Evolutionary conservation across 2,329 filamentous ascomycete genomes (phyloP).

Genomic region (Aspergillus udagawae): DNA sequence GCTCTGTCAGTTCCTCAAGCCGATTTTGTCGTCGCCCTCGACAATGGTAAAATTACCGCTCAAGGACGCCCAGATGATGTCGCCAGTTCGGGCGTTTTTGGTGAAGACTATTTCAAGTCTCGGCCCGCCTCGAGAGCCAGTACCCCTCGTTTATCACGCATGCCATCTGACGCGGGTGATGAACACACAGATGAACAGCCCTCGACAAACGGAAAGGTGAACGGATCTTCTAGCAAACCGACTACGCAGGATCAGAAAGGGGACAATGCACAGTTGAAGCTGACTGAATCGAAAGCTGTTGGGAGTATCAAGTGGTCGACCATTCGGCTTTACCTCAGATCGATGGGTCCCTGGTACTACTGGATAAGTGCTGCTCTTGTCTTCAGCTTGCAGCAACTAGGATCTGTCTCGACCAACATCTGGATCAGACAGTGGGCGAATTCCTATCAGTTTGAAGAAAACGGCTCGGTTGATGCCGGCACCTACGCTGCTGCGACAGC

Average conservation of each 20-base stretch:
- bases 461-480: constrained; percentile 27
- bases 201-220: constrained; percentile 47
- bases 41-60: constrained; percentile 74
- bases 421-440: constrained; percentile 98
- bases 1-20: constrained; percentile 79
- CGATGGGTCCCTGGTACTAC: constrained; percentile 98
- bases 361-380: constrained; percentile 73
- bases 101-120: constrained; percentile 78
- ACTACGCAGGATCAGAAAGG: constrained; percentile 40
- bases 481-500: constrained; percentile 40
- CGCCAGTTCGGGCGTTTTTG: constrained; percentile 81
- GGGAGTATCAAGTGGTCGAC: constrained; percentile 87
- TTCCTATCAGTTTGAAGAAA: constrained; percentile 62
- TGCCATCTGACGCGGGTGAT: constrained; percentile 70
- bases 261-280: constrained; percentile 44
- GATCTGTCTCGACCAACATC: constrained; percentile 80
- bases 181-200: constrained; percentile 52
- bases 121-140: constrained; percentile 63
- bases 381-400: constrained; percentile 78
- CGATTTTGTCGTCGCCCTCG: constrained; percentile 75
- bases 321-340: constrained; percentile 74
- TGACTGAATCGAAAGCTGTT: constrained; percentile 72
- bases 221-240: constrained; percentile 35
- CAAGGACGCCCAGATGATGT: constrained; percentile 77
- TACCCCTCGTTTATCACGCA: constrained; percentile 72